Percentiles rank a stretch among this genome's conserved stretches.
These are phyloP conservation scores for Lachnellula subtilissima DNA, from an alignment of 2,329 filamentous ascomycete species.

Conservation along the genomic window DNA sequence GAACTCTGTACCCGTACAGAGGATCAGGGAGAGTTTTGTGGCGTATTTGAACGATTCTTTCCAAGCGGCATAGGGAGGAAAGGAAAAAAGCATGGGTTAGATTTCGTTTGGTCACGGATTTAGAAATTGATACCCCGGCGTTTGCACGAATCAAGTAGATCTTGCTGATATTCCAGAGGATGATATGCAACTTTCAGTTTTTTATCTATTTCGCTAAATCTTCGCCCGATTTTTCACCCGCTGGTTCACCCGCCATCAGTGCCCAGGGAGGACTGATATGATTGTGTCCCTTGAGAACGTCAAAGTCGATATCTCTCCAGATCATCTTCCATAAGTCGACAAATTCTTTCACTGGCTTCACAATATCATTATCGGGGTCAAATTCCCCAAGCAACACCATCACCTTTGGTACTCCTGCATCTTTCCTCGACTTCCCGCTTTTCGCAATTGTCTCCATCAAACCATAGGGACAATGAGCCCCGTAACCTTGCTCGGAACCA, in stretches of 20 bases:
- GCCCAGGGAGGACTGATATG: constrained; percentile 28
- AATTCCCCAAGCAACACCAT: constrained; percentile 24
- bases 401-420: constrained; percentile 17
- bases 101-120: not conserved
- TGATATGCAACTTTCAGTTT: not conserved
- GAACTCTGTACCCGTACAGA: constrained; percentile 52
- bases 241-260: constrained; percentile 24
- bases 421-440: constrained; percentile 2
- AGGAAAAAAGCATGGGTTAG: not conserved
- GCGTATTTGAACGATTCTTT: constrained; percentile 63
- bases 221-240: constrained; percentile 28
- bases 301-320: constrained; percentile 21
- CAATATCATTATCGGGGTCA: constrained; percentile 30
- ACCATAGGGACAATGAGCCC: constrained; percentile 17
- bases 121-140: constrained; percentile 11
- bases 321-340: constrained; percentile 19
- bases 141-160: not conserved
- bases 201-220: constrained; percentile 27
- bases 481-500: constrained; percentile 10
- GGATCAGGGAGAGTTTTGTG: constrained; percentile 60
- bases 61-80: constrained; percentile 33
- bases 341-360: constrained; percentile 24
- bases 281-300: constrained; percentile 26
- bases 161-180: not conserved
- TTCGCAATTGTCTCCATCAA: not conserved